Conservation (phyloP, 495 filamentous ascomycete species). For the Hyaloscypha bicolor region DNA sequence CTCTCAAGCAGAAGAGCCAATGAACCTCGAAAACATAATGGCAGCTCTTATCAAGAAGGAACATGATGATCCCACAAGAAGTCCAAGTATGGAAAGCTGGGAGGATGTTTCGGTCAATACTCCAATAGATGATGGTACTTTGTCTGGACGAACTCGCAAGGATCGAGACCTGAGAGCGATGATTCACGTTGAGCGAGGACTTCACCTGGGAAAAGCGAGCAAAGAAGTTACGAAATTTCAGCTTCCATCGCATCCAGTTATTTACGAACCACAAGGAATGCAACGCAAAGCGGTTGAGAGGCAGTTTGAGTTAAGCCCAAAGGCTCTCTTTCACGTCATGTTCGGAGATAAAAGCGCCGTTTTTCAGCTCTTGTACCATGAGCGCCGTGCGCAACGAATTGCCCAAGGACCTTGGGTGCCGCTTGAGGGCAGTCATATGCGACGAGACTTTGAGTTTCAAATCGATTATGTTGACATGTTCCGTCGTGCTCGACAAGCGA, state of each 20-base stretch:
- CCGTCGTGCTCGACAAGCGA: slow-evolving; percentile 57
- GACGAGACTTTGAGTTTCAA: slow-evolving; percentile 78
- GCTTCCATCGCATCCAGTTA: slow-evolving; percentile 77
- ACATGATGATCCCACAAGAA: slow-evolving; percentile 54
- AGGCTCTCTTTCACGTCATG: slow-evolving; percentile 92
- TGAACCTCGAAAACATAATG: slow-evolving; percentile 64
- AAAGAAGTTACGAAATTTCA: slow-evolving; percentile 76
- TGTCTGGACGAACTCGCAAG: slow-evolving; percentile 44
- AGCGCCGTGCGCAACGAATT: slow-evolving; percentile 75
- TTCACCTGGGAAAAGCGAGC: slow-evolving; percentile 51
- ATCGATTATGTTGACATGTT: slow-evolving; percentile 69
- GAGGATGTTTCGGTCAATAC: slow-evolving; percentile 76
- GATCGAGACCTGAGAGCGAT: slow-evolving; percentile 58
- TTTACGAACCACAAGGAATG: slow-evolving; percentile 82
- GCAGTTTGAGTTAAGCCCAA: slow-evolving; percentile 83
- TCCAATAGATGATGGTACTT: slow-evolving; percentile 59
- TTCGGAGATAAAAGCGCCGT: slow-evolving; percentile 95
- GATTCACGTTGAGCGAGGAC: slow-evolving; percentile 63
- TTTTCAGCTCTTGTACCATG: slow-evolving; percentile 88
- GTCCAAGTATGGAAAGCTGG: slow-evolving; percentile 87
- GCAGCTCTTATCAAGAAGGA: slow-evolving; percentile 60
- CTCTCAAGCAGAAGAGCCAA: slow-evolving; percentile 63
- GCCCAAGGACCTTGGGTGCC: slow-evolving; percentile 86
- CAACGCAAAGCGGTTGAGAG: slow-evolving; percentile 69
- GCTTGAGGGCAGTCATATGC: slow-evolving; percentile 66